phyloP scores from a whole-genome alignment of 768 basidiomycete genomes.

The Leucosporidium scottii region DNA sequence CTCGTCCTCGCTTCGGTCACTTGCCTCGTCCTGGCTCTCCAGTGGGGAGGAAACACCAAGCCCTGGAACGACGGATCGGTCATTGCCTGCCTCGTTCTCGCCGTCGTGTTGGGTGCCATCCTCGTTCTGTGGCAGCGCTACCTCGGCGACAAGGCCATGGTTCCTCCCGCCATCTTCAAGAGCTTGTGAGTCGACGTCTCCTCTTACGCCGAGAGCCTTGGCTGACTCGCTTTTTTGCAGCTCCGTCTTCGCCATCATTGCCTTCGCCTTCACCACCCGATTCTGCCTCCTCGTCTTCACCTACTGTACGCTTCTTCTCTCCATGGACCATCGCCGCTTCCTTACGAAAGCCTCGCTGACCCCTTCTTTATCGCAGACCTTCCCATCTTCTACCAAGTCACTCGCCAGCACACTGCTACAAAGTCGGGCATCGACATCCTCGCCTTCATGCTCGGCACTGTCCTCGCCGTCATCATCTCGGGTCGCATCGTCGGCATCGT shows the following conservation, averaged over 20 bases:
- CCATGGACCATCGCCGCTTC: no score
- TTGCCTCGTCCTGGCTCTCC: slow-evolving; percentile 47
- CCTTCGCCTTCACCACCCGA: slow-evolving; percentile 17
- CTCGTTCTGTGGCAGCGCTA: slow-evolving; percentile 42
- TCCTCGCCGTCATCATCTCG: slow-evolving; percentile 14
- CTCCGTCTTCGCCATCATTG: slow-evolving; percentile 14
- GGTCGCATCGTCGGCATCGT: slow-evolving; percentile 24
- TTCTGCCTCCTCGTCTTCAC: slow-evolving; percentile 7
- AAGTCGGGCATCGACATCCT: slow-evolving; percentile 31
- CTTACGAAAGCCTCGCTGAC: neutral
- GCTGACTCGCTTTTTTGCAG: slow-evolving; percentile 2
- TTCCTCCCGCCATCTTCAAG: slow-evolving; percentile 43
- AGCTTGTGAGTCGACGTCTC: neutral
- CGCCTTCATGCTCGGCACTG: slow-evolving; percentile 21
- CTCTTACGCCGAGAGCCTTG: neutral
- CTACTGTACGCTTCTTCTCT: neutral
- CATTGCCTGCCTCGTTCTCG: slow-evolving; percentile 43
- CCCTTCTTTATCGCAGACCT: slow-evolving; percentile 19
- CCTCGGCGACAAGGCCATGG: slow-evolving; percentile 43
- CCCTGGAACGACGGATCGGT: slow-evolving; percentile 49
- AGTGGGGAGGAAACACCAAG: slow-evolving; percentile 50
- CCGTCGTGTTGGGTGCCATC: slow-evolving; percentile 39
- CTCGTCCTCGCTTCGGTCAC: slow-evolving; percentile 45
- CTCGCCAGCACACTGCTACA: slow-evolving; percentile 26
- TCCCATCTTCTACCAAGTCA: slow-evolving; percentile 30